phyloP scores from a whole-genome alignment of 306 rosid genomes.

The Rosa persica region DNA sequence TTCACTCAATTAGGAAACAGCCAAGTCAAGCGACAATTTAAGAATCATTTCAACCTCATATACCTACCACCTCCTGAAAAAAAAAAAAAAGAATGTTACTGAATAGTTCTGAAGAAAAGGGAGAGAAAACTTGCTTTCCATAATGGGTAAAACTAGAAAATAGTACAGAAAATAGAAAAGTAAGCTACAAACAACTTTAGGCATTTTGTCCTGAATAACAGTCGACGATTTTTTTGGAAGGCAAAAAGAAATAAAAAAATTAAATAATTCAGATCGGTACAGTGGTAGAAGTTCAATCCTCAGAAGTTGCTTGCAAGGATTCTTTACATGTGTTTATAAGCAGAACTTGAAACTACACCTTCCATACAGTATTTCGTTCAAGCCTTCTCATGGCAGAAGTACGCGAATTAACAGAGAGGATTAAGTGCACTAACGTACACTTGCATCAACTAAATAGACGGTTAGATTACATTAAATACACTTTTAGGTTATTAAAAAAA shows the following conservation, averaged over 20 bases:
- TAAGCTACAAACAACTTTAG: too few relatives aligned
- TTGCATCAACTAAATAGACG: too few relatives aligned
- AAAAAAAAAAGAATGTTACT: too few relatives aligned
- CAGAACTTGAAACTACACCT: conserved; percentile 1
- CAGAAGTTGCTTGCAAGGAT: background rate
- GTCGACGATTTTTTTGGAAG: background rate
- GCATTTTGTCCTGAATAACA: background rate
- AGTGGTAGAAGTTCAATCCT: background rate
- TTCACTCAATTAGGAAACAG: too few relatives aligned
- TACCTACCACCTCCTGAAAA: too few relatives aligned
- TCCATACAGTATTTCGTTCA: conserved; percentile 14
- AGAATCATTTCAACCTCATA: too few relatives aligned
- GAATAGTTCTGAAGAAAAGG: background rate
- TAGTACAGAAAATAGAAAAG: background rate
- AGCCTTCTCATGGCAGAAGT: conserved; percentile 7
- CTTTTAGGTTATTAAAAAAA: too few relatives aligned
- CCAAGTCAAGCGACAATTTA: too few relatives aligned
- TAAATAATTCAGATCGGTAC: background rate
- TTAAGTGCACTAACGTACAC: too few relatives aligned
- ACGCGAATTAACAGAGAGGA: too few relatives aligned
- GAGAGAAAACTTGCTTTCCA: background rate
- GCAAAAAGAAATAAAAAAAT: background rate
- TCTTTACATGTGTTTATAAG: background rate
- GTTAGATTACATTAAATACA: too few relatives aligned
- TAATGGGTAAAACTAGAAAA: background rate